Evolutionary conservation across 495 filamentous ascomycete species (phyloP), one percentile per base, ranked within the genome.

Genomic region (Podospora conica): DNA sequence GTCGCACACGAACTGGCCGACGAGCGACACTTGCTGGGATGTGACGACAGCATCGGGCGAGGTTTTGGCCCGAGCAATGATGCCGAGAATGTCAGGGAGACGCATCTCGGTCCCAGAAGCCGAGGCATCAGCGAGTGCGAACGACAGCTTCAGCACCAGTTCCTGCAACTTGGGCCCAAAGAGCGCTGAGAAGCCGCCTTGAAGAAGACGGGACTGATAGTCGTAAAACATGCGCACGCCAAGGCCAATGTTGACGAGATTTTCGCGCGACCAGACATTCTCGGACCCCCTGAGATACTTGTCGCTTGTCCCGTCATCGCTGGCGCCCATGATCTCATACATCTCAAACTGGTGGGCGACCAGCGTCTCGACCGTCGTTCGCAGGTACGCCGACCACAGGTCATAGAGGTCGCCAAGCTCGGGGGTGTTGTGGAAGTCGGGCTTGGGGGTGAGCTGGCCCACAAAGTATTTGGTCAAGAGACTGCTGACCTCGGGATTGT

Each of bases 401-500:
- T 82, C 77, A 56, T 82, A 82, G 3, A 83, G 58, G 12, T 69
- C 57, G 22, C 74, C 72, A 1, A 84, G 66, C 54, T 81, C 79
- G 9, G 69, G 67, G 12, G 66, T 73, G n/a, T 70, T 69, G 60
- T 76, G 73, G 61, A 82, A 79, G 29, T 83, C 79, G 10, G 81
- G 81, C 61, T 82, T 82, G 3, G 79, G 72, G 3, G 79, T 79
- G 24, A 84, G 70, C 63, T 80, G 76, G 12, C 79, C 82, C n/a
- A 83, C 79, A 61, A 81, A 82, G 68, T 84, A 84, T 62, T 82
- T 84, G 6, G 79, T 80, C 9, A 84, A 69, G 12, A 83, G 72
- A 64, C 78, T 81, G 64, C 68, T 73, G 2, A 83, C 80, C 67
- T 84, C 81, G 4, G 81, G 79, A 59, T 84, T 83, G 60, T 80